phyloP scores from a whole-genome alignment of 345 rosid genomes.

The Bretschneidera sinensis region DNA sequence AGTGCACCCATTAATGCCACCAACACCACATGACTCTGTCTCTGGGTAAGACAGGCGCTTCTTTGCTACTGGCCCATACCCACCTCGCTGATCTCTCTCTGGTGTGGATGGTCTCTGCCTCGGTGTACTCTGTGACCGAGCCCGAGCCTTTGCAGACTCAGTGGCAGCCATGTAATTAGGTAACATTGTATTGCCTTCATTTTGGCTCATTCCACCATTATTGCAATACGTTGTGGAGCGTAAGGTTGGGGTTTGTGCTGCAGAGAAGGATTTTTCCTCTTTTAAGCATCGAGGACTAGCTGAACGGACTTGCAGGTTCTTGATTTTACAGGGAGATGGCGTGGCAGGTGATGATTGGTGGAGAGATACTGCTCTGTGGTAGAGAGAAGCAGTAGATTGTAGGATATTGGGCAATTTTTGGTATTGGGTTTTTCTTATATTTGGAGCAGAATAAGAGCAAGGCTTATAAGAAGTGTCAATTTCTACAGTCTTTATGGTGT shows the following conservation, averaged over 20 bases:
- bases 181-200: conserved; percentile 6
- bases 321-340: conserved; percentile 59
- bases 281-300: conserved; percentile 55
- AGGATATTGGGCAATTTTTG: conserved; percentile 16
- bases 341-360: conserved; percentile 40
- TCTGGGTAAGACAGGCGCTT: conserved; percentile 64
- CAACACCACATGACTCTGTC: conserved; percentile 24
- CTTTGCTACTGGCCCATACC: conserved; percentile 39
- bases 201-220: conserved; percentile 6
- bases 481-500: conserved; percentile 50
- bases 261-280: conserved; percentile 27
- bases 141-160: conserved; percentile 76
- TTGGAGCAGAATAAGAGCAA: conserved; percentile 18
- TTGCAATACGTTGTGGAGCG: conserved; percentile 12
- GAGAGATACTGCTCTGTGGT: conserved; percentile 18
- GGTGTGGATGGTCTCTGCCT: conserved; percentile 60
- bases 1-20: conserved; percentile 2
- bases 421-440: conserved; percentile 14
- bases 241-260: conserved; percentile 44
- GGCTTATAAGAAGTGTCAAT: conserved; percentile 36
- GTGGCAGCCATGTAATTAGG: conserved; percentile 93
- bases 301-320: conserved; percentile 47
- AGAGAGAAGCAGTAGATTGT: conserved; percentile 27
- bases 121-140: conserved; percentile 71
- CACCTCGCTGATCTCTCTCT: conserved; percentile 36